A percentile compares a stretch with the other conserved stretches of the same genome.
Evolutionary conservation across 495 filamentous ascomycete species (phyloP).

Genomic region (Neurospora sp.): DNA sequence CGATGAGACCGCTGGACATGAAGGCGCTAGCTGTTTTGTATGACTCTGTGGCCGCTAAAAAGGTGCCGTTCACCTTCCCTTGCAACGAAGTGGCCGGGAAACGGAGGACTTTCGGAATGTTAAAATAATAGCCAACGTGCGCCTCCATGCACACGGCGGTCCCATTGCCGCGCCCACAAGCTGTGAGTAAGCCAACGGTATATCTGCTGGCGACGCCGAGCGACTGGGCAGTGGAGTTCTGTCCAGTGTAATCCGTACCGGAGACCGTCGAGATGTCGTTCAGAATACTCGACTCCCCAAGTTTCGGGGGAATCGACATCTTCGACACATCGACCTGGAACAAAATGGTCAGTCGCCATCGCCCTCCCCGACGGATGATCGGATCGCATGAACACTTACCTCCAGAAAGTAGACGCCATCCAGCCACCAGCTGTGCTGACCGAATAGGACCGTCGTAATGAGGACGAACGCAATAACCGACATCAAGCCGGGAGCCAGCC

Average conservation of each 20-base stretch:
- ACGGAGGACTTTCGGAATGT: conserved; percentile 22
- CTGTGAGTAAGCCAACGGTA: conserved; percentile 23
- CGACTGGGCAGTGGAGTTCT: conserved; percentile 13
- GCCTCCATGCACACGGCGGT: conserved; percentile 17
- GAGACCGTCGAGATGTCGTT: conserved; percentile 21
- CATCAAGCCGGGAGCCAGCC: conserved; percentile 13
- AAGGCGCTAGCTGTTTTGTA: conserved; percentile 19
- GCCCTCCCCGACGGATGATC: neutral
- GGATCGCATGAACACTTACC: conserved; percentile 5
- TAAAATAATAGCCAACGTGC: conserved; percentile 22
- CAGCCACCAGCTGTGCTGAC: conserved; percentile 15
- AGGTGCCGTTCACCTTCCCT: conserved; percentile 2
- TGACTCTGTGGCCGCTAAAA: conserved; percentile 12
- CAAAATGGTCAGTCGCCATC: neutral
- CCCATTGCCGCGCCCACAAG: conserved; percentile 18
- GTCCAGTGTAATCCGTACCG: conserved; percentile 23
- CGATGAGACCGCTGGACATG: conserved; percentile 21
- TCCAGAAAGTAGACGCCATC: conserved; percentile 20
- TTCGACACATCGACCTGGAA: conserved; percentile 20
- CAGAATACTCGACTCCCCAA: conserved; percentile 20
- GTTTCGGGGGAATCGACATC: conserved; percentile 19
- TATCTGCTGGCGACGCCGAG: conserved; percentile 23
- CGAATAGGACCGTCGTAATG: conserved; percentile 18
- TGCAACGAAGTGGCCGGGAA: conserved; percentile 17
- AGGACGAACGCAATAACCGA: conserved; percentile 18